Percentiles rank a stretch among this genome's conserved stretches.
Evolutionary conservation across 148 eudicot genomes (phyloP).

Genomic region (Amaranthus hypochondriacus): DNA sequence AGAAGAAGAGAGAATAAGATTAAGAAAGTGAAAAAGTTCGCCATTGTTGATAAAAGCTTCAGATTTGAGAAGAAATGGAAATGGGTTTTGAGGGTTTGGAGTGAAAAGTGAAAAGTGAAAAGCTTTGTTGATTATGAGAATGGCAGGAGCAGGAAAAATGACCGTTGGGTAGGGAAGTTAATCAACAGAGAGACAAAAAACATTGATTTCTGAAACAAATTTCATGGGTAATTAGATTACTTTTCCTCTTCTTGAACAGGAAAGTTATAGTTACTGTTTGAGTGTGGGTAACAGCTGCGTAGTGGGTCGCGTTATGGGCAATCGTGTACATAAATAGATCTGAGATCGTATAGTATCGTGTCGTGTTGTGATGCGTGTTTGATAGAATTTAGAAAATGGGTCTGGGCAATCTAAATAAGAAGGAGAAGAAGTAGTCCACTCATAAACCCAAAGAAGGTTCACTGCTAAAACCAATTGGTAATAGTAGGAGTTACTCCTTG

Average conservation of each 20-base stretch:
- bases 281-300: no score
- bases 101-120: not conserved
- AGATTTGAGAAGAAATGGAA: not conserved
- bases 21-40: not conserved
- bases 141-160: not conserved
- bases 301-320: no score
- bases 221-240: not conserved
- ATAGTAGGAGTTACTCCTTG: no score
- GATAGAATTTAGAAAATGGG: no score
- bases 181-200: not conserved
- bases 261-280: not conserved
- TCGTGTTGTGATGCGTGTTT: no score
- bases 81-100: not conserved
- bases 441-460: no score
- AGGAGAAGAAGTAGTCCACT: no score
- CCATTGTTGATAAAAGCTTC: not conserved
- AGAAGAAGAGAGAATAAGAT: conserved; percentile 11
- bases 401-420: no score
- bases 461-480: no score
- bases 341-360: no score
- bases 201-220: not conserved
- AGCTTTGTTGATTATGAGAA: not conserved
- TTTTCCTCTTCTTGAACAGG: not conserved
- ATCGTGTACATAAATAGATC: no score
- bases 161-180: not conserved